These are phyloP conservation scores for Salix suchowensis DNA, from an alignment of 345 rosid species.

Conservation along the genomic window DNA sequence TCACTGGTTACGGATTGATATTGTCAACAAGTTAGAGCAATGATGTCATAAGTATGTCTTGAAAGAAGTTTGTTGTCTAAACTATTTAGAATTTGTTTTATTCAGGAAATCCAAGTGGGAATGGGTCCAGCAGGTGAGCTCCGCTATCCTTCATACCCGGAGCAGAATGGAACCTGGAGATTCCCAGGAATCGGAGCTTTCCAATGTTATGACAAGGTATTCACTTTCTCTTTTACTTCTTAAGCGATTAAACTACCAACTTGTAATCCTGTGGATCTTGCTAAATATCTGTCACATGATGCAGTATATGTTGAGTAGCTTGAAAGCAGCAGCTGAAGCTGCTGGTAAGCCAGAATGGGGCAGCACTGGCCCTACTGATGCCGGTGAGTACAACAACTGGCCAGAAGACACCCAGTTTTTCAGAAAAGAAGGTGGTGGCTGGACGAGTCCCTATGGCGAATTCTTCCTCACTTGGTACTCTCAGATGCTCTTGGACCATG, in stretches of 20 bases:
- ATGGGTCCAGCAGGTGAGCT: constrained; percentile 99
- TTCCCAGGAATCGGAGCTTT: constrained; percentile 98
- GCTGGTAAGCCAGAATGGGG: constrained; percentile 95
- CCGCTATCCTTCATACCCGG: constrained; percentile 88
- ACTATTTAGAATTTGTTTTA: neutral
- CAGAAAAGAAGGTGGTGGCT: constrained; percentile 77
- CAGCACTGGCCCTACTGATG: constrained; percentile 88
- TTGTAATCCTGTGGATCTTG: neutral
- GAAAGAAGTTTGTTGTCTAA: neutral
- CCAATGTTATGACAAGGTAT: constrained; percentile 92
- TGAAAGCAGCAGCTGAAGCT: constrained; percentile 86
- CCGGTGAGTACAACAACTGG: constrained; percentile 92
- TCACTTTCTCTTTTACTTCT: neutral
- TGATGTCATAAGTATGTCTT: neutral
- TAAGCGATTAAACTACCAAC: neutral
- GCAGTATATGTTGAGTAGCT: constrained; percentile 79
- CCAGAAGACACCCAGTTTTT: constrained; percentile 91
- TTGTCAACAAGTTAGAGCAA: neutral
- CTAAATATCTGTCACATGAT: constrained; percentile 4
- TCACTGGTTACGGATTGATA: neutral
- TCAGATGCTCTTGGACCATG: constrained; percentile 75
- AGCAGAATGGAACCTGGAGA: constrained; percentile 80
- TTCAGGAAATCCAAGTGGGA: constrained; percentile 95
- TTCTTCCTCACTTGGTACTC: constrained; percentile 95
- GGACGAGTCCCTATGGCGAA: constrained; percentile 74